These are phyloP conservation scores for Colletotrichum siamense DNA, from an alignment of 2,329 filamentous ascomycete genomes.

Conservation along the genomic window DNA sequence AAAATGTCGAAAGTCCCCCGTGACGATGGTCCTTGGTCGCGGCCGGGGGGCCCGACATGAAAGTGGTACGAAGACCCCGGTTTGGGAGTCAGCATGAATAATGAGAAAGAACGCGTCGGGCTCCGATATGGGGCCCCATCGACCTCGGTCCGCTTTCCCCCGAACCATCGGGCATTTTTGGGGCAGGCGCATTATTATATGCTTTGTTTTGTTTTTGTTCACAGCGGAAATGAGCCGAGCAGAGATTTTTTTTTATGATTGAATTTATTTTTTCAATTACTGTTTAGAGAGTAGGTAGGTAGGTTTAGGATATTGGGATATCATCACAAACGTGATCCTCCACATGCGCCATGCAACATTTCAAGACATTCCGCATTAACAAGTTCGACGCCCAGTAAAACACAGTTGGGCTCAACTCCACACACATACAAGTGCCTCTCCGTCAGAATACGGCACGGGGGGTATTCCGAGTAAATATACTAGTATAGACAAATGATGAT, in stretches of 20 bases:
- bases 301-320: neutral
- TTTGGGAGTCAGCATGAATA: neutral
- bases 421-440: neutral
- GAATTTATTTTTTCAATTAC: neutral
- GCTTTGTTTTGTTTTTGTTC: neutral
- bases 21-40: neutral
- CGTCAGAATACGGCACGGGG: neutral
- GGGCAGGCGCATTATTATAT: too few relatives aligned
- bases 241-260: neutral
- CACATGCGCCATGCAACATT: constrained; percentile 10
- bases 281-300: neutral
- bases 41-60: neutral
- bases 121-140: neutral
- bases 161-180: neutral
- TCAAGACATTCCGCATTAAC: constrained; percentile 19
- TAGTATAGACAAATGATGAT: neutral
- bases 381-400: neutral
- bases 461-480: neutral
- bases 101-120: neutral
- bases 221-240: constrained; percentile 5
- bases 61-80: neutral
- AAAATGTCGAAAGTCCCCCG: neutral
- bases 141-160: constrained; percentile 4
- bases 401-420: neutral
- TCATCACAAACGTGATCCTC: constrained; percentile 1